Evolutionary conservation across 208 protist genomes (phyloP).

Genomic region (Crithidia sp.): DNA sequence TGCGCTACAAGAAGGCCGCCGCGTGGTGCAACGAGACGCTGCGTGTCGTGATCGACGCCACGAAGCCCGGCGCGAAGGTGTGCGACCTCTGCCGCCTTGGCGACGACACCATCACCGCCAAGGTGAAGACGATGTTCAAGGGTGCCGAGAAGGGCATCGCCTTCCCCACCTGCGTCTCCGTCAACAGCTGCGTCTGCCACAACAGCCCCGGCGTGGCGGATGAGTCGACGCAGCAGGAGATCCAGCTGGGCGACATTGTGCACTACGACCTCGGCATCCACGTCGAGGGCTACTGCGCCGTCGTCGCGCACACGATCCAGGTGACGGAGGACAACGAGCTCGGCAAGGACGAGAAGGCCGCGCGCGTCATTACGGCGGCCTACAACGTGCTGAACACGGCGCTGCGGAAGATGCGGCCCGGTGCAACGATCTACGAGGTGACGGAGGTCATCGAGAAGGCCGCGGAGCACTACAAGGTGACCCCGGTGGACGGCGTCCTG

Average conservation of each 20-base stretch:
- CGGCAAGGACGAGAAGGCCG: slow-evolving; percentile 84
- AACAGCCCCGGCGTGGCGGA: slow-evolving; percentile 95
- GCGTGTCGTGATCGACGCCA: slow-evolving; percentile 81
- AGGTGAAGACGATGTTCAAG: slow-evolving; percentile 93
- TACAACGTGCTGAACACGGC: slow-evolving; percentile 95
- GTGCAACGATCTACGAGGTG: slow-evolving; percentile 90
- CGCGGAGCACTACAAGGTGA: slow-evolving; percentile 93
- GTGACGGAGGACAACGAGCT: slow-evolving; percentile 86
- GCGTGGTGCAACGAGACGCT: slow-evolving; percentile 96
- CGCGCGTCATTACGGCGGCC: slow-evolving; percentile 95
- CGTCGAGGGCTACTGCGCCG: slow-evolving; percentile 97
- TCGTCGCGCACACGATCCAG: slow-evolving; percentile 97
- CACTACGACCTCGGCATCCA: slow-evolving; percentile 99
- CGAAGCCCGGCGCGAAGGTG: slow-evolving; percentile 89
- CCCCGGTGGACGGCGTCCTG: slow-evolving; percentile 96
- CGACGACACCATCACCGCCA: slow-evolving; percentile 85
- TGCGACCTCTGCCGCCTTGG: slow-evolving; percentile 87
- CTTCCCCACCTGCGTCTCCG: slow-evolving; percentile 99
- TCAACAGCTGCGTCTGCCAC: slow-evolving; percentile 98
- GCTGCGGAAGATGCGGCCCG: slow-evolving; percentile 89
- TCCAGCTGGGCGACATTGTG: slow-evolving; percentile 95
- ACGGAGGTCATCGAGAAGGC: slow-evolving; percentile 96
- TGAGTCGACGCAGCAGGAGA: slow-evolving; percentile 72
- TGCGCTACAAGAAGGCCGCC: slow-evolving; percentile 97
- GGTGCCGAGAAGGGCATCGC: slow-evolving; percentile 97